Evolutionary conservation across 176 grass and related monocot species (phyloP).

Genomic region (Triticum aestivum): DNA sequence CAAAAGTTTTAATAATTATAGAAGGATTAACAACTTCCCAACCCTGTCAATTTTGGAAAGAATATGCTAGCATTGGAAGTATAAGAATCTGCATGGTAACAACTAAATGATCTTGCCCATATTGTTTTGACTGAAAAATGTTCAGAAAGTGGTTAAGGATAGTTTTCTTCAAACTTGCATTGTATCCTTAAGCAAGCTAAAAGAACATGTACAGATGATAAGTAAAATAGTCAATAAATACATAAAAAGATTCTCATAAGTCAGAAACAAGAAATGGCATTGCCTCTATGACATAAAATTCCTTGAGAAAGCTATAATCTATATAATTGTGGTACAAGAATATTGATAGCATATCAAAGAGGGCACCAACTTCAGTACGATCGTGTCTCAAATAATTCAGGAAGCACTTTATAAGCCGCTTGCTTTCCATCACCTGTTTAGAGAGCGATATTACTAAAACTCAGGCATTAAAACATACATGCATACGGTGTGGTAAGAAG

Average conservation of each 20-base stretch:
- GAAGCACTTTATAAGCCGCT: constrained; percentile 68
- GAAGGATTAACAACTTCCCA: constrained; percentile 86
- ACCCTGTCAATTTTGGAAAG: constrained; percentile 89
- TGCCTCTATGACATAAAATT: constrained; percentile 98
- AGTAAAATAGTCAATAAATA: constrained; percentile 14
- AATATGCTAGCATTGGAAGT: constrained; percentile 91
- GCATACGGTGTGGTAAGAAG: too few relatives aligned
- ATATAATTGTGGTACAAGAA: constrained; percentile 93
- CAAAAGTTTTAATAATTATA: constrained; percentile 76
- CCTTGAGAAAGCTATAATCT: constrained; percentile 95
- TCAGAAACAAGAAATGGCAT: constrained; percentile 13
- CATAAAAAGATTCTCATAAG: neutral
- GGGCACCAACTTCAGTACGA: constrained; percentile 73
- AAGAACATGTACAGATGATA: constrained; percentile 26
- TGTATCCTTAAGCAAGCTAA: constrained; percentile 92
- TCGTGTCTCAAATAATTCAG: constrained; percentile 94
- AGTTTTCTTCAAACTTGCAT: constrained; percentile 79
- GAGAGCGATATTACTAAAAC: too few relatives aligned
- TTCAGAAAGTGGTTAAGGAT: constrained; percentile 86
- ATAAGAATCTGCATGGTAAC: constrained; percentile 94
- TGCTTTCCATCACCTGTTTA: constrained; percentile 96
- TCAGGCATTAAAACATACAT: too few relatives aligned
- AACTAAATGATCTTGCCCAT: constrained; percentile 90
- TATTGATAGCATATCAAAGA: constrained; percentile 99
- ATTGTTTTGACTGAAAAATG: constrained; percentile 88